Conservation (phyloP, 495 filamentous ascomycete species). For the Xylaria curta region DNA sequence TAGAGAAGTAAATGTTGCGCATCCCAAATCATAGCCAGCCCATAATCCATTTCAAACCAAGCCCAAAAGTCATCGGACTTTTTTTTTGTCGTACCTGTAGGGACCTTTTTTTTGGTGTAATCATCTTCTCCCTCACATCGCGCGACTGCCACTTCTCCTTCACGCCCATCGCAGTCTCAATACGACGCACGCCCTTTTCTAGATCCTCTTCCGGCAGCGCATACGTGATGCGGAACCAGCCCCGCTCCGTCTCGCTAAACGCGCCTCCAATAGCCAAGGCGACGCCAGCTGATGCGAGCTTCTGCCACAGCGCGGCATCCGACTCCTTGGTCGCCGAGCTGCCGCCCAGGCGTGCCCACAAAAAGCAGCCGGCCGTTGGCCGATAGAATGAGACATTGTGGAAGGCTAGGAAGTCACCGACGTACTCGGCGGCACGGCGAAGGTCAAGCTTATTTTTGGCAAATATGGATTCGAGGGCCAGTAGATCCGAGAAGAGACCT, state of each 20-base stretch:
- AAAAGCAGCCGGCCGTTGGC: constrained; percentile 10
- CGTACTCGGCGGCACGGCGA: background rate
- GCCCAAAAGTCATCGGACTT: background rate
- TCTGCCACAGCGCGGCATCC: background rate
- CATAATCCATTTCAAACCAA: constrained; percentile 12
- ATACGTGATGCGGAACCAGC: constrained; percentile 12
- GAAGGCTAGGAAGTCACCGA: constrained; percentile 11
- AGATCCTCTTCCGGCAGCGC: constrained; percentile 3
- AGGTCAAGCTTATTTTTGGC: background rate
- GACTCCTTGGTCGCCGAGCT: constrained; percentile 6
- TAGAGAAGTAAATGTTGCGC: background rate
- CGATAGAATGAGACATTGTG: constrained; percentile 7
- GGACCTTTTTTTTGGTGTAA: background rate
- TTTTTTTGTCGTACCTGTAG: constrained; percentile 1
- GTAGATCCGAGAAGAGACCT: constrained; percentile 7
- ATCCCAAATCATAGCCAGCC: constrained; percentile 3
- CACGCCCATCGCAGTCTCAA: background rate
- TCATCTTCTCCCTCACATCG: background rate
- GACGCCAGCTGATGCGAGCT: constrained; percentile 5
- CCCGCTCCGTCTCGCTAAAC: background rate
- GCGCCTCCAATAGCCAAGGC: background rate
- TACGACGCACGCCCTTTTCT: constrained; percentile 5
- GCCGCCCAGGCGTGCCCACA: constrained; percentile 15
- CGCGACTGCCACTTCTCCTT: constrained; percentile 4
- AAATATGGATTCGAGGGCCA: background rate